Evolutionary conservation across 2,329 filamentous ascomycete species (phyloP), one percentile per base, ranked within the genome.

Genomic region (Akanthomyces uredinophilus): DNA sequence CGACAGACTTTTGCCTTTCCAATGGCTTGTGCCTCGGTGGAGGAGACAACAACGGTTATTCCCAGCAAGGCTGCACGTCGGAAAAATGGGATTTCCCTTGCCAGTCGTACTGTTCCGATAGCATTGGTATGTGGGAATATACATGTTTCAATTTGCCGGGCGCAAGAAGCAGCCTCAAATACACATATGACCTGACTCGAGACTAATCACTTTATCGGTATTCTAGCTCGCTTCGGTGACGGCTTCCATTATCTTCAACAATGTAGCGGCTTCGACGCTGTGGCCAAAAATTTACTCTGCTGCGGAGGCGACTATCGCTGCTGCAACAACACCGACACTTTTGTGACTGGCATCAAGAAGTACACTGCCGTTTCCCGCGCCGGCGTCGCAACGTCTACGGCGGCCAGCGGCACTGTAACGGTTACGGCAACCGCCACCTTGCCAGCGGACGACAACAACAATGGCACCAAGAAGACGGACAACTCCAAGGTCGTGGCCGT

Each of bases 21-120:
- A 60, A 60, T 39, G 58, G 58, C 1, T n/a, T 60, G 14, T 60
- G 58, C 27, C 58, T 60, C n/a, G 49, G 41, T 20, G 58, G 49
- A 11, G 58, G 58, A 3, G 50, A 37, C 37, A 60, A 60, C 20
- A 60, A 60, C 18, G 58, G 49, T 4, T 60, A 22, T 16, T 35
- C 49, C 2, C 58, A 60, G 35, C 58, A 60, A 27, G 58, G 58
- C 2, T 60, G 58, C 39, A 60, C 58, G 2, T 24, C 49, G 4
- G 6, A 35, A 8, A 46, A 37, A 10, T 60, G 58, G 58, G 47
- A 60, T 27, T 60, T 47, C 14, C 58, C 58, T 14, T 60, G 58
- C 27, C 47, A 50, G 37, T 29, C 35, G n/a, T 60, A 60, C 39
- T 60, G 58, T 39, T 50, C 58, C n/a, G 41, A 60, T 18, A 53